phyloP scores from a whole-genome alignment of 2,329 filamentous ascomycete genomes.

The Botrytis hyacinthi region DNA sequence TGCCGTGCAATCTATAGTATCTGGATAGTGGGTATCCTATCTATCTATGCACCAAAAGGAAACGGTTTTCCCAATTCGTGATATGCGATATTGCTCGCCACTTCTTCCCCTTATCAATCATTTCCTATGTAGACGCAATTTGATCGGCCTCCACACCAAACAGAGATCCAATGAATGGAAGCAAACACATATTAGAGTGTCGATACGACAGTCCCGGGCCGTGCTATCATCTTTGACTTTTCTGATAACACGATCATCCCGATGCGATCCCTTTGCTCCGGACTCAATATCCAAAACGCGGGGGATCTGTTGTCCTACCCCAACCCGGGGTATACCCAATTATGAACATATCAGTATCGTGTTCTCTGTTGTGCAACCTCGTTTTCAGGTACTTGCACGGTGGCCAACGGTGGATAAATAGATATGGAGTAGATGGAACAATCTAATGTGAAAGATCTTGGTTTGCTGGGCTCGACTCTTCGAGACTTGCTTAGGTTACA shows the following conservation, averaged over 20 bases:
- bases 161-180: neutral
- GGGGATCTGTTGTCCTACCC: neutral
- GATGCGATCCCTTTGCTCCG: conserved; percentile 1
- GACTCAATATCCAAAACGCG: neutral
- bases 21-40: no score
- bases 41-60: no score
- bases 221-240: neutral
- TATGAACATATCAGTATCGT: neutral
- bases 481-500: neutral
- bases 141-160: neutral
- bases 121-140: neutral
- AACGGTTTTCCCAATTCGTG: neutral
- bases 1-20: neutral
- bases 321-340: neutral
- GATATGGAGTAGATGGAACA: neutral
- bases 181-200: neutral
- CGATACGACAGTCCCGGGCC: neutral
- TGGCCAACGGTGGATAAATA: neutral
- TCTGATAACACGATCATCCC: neutral
- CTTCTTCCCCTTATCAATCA: neutral
- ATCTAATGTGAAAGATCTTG: neutral
- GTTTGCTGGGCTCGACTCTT: neutral
- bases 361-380: neutral
- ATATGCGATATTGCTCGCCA: neutral
- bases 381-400: neutral